Base-by-base conservation (phyloP, 345 rosid genomes). In the Lepidium aucheri region DNA sequence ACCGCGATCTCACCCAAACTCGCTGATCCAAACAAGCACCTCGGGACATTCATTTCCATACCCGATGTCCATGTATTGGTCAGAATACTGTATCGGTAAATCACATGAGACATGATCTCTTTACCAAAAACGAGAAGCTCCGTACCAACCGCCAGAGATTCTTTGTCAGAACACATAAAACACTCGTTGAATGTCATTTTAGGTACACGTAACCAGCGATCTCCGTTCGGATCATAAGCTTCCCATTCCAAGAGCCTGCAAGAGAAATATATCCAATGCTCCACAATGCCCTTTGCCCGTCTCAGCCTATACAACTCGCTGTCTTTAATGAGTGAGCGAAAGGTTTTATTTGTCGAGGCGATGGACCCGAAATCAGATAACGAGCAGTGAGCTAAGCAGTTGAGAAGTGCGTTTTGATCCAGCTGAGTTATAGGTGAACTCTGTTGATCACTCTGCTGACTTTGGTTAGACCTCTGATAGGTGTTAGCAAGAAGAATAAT, bases 181-280 rank as follows among this genome's bases (percentile, higher is more conserved):
- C 80, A 81, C 5, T 78, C 76, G 20, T 76, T 76, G 18, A 85
- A 51, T 33, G 47, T 50, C 83, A 90, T 80, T 41, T 26, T 74
- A 0, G 96, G 98, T 66, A 90, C 67, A 53, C 69, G 75, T 81
- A 85, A 77, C 96, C 97, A 90, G 9, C 84, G 74, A 16, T 63
- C 5, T 18, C 72, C 69, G 60, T 72, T 43, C 4, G 97, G 96
- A 76, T 90, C 97, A 68, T 80, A 87, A 41, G 86, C 87, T 67
- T 83, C 91, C 98, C 98, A 90, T 47, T 85, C 82, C 11, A 76
- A 46, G 26, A 81, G 77, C 58, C 75, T 69, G 58, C 95, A 85
- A 5, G 96, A 86, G 58, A 90, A 85, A 75, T 90, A 93, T 13
- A 87, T 78, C 98, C 98, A 93, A 46, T 85, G 87, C 39, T 87